phyloP scores from a whole-genome alignment of 441 rosid genomes.

The Croton laevigatus region DNA sequence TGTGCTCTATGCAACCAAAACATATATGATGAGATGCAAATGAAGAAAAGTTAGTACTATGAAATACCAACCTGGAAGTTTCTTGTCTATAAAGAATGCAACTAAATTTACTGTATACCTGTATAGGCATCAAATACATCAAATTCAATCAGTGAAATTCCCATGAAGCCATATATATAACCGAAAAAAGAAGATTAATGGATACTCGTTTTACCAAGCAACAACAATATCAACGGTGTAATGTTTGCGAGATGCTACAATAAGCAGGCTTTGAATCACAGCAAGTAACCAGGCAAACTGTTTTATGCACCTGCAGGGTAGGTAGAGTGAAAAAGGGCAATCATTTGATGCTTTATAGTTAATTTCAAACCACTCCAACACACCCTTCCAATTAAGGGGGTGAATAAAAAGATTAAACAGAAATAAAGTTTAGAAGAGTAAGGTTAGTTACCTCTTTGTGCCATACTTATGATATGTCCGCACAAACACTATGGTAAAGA shows the following conservation, averaged over 20 bases:
- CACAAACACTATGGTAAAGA: conserved; percentile 89
- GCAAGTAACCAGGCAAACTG: conserved; percentile 79
- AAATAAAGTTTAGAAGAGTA: neutral
- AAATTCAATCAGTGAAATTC: conserved; percentile 5
- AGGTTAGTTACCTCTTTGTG: conserved; percentile 54
- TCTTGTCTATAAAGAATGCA: conserved; percentile 78
- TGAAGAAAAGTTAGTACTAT: neutral
- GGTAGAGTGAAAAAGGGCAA: neutral
- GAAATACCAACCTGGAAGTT: conserved; percentile 69
- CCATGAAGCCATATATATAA: neutral
- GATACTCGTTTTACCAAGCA: conserved; percentile 59
- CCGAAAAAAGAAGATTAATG: neutral
- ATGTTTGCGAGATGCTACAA: conserved; percentile 90
- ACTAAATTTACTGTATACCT: conserved; percentile 95
- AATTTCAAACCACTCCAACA: neutral
- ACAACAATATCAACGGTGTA: conserved; percentile 87
- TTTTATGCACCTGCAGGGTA: conserved; percentile 62
- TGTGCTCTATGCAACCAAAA: neutral
- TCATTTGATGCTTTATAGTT: neutral
- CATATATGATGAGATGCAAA: neutral
- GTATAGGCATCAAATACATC: conserved; percentile 20
- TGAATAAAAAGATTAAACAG: no score
- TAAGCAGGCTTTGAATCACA: conserved; percentile 74
- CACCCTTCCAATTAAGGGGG: neutral
- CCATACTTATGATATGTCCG: conserved; percentile 85